These are phyloP conservation scores for Scleromitrula shiraiana DNA, from an alignment of 2,329 filamentous ascomycete genomes.

Conservation along the genomic window DNA sequence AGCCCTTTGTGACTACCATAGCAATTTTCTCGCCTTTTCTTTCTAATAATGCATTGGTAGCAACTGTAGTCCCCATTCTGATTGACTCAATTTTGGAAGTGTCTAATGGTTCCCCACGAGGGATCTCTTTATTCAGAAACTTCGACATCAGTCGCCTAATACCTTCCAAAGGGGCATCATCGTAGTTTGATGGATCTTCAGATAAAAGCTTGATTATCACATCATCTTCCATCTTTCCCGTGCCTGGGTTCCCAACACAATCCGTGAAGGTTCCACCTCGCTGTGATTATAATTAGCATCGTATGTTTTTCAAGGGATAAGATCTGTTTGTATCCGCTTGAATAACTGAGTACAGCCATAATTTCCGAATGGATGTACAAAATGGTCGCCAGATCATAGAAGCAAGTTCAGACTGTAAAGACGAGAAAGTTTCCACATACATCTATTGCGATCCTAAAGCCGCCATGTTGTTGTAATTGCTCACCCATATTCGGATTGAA, in stretches of 20 bases:
- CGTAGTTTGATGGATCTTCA: conserved; percentile 83
- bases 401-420: background rate
- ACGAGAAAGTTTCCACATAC: conserved; percentile 13
- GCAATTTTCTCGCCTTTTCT: conserved; percentile 85
- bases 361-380: background rate
- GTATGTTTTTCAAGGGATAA: background rate
- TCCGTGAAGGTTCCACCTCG: conserved; percentile 90
- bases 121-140: conserved; percentile 68
- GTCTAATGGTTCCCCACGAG: conserved; percentile 70
- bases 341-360: conserved; percentile 6
- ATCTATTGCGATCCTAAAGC: conserved; percentile 62
- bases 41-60: conserved; percentile 85
- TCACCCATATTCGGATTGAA: conserved; percentile 14
- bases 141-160: conserved; percentile 78
- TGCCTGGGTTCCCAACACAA: conserved; percentile 74
- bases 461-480: conserved; percentile 35
- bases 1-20: conserved; percentile 79
- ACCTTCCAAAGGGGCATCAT: conserved; percentile 83
- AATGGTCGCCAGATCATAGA: background rate
- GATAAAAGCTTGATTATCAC: conserved; percentile 83
- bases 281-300: conserved; percentile 28
- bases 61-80: conserved; percentile 92
- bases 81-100: conserved; percentile 82
- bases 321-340: conserved; percentile 3
- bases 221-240: conserved; percentile 62